Base-by-base conservation (phyloP, 208 protist genomes). In the Sergeia podlipaevii region DNA sequence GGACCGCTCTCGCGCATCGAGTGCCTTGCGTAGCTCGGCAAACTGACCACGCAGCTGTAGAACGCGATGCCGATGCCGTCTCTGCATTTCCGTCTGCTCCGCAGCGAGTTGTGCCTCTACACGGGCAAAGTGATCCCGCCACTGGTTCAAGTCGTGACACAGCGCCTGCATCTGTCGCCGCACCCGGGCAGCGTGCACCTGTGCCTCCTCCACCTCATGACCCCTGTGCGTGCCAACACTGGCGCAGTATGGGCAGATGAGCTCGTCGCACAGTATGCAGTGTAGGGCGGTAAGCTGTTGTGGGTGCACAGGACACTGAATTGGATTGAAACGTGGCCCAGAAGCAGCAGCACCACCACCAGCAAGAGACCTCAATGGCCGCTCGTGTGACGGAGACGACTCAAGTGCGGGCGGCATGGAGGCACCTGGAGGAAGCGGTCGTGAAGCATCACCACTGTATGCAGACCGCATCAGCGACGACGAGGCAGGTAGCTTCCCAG, bases 241-340 rank as follows among this genome's bases (percentile, higher is more conserved):
- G 24, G 74, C 76, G 54, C 81, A 89, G 65, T 85, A 85, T 17
- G 81, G 74, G 51, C 81, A 89, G 32, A 68, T 70, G 36, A 83
- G 67, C 57, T 74, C 65, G 13, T 50, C 37, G 55, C 81, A 89
- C 24, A 60, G 65, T 0, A 32, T 51, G 52, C 81, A 89, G 65
- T 72, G 85, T 11, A 89, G 61, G 20, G 66, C 71, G 41, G 74
- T 53, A 30, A 75, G 18, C 34, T 75, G 63, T 11, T 42, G 54
- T 21, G 23, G 57, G 59, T 89, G 81, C 29, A 70, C 52, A 4
- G 42, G 34, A 59, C 81, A 89, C 23, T 55, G 59, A 13, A 82
- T 69, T 21, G 37, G 51, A 3, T 26, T 21, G 11, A 34, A 2
- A 20, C 26, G 32, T 27, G 4, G 49, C 55, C 4, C 17, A 0